Evolutionary conservation across 768 basidiomycete genomes (phyloP), one percentile per base, ranked within the genome.

Genomic region (Chalciporus pseudorubinellus): DNA sequence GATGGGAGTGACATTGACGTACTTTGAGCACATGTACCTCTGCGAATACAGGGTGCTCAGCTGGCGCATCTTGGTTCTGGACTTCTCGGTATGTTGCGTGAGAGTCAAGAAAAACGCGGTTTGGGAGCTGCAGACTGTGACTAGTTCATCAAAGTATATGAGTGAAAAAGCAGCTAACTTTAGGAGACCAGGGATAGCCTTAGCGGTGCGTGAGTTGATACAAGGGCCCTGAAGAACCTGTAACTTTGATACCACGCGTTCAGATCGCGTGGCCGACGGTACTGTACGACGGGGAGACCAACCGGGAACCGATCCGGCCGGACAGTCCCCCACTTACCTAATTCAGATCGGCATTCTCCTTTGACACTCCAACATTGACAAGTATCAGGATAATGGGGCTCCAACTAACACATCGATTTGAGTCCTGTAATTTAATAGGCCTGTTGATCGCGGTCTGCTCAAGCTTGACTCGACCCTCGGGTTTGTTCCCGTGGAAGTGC

Each of bases 101-200:
- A 63, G 66, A 59, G 66, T 68, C 65, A 68, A 61, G 53, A 68
- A 67, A 67, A 67, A 67, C 65, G 65, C 63, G 65, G 59, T 47
- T 40, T 62, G 57, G 51, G 56, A 68, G 48, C 59, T 61, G 65
- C 63, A 57, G 50, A 48, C n/a, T n/a, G n/a, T n/a, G n/a, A n/a
- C 38, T 29, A 53, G 56, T 57, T 68, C 47, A 61, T 61, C 48
- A 59, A 63, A 53, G 42, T 54, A 56, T 51, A 47, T 59, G 62
- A 61, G 65, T 59, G 64, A 59, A 52, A 39, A 61, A 54, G n/a
- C n/a, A 31, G 11, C 42, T 34, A 55, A 55, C 33, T 44, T 38
- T 51, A 54, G 58, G 40, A 41, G 55, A 59, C 50, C 58, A 60
- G 57, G 46, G 53, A 41, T 39, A 42, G 52, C 53, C 36, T 58